Percentiles rank a stretch among this genome's conserved stretches.
Evolutionary conservation across 106 monocot genomes (phyloP).

Genomic region (Gastrodia elata): DNA sequence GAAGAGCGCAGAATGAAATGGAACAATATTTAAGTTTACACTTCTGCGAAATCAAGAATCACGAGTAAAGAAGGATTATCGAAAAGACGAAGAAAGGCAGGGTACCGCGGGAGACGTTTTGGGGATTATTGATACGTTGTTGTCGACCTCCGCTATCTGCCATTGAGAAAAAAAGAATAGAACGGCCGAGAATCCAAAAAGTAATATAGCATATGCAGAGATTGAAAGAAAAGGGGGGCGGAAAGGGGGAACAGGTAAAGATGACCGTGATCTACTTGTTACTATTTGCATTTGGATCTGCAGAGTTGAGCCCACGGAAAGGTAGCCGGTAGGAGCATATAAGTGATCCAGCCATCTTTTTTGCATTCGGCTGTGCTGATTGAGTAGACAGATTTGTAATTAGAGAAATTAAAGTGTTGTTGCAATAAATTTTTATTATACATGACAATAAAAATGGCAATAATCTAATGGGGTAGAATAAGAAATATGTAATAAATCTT

Average conservation of each 20-base stretch:
- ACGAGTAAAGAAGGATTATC: background rate
- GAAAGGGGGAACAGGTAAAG: background rate
- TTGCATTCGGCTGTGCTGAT: no score
- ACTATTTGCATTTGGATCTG: background rate
- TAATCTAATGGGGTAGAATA: no score
- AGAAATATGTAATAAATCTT: no score
- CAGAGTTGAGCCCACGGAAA: no score
- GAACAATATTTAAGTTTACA: background rate
- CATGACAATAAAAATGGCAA: no score
- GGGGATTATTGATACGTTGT: background rate
- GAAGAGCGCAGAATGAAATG: background rate
- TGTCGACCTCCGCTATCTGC: background rate
- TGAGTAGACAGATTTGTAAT: no score
- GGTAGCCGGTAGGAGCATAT: no score
- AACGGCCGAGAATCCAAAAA: background rate
- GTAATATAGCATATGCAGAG: constrained; percentile 1
- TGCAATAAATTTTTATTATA: no score
- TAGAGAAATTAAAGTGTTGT: no score
- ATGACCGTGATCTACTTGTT: background rate
- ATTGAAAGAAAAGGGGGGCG: background rate
- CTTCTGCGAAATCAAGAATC: background rate
- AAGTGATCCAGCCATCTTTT: no score
- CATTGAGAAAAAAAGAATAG: background rate
- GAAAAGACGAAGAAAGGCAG: background rate
- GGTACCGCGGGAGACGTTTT: background rate